Base-by-base conservation (phyloP, 2,329 filamentous ascomycete genomes). In the Cordyceps javanica region DNA sequence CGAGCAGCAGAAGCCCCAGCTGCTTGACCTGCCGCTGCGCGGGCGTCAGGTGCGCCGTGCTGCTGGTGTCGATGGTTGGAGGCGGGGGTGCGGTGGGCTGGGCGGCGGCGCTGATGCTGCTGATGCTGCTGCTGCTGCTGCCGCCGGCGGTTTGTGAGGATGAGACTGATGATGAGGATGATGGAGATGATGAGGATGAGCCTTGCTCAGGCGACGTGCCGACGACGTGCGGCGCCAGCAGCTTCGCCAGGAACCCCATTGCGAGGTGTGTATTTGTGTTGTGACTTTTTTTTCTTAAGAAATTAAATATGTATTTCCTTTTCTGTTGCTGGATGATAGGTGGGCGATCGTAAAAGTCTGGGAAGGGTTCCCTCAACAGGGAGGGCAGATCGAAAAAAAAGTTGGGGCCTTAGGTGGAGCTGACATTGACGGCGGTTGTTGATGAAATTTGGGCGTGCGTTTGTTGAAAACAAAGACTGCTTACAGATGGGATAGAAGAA, bases 1-100 rank as follows among this genome's bases (percentile, higher is more conserved):
- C 93, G 60, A 86, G 85, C 64, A 87, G 77, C 71, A 94, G 87
- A 59, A 96, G 73, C 25, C 84, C 79, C 14, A 90, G 72, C 70
- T 91, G 87, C 55, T 80, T 80, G 51, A 81, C 39, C 10, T 69
- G 41, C 77, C 81, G 66, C 83, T 81, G 51, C 72, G 68, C 16
- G 77, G 76, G 52, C 76, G 64, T 53, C 74, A 38, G 45, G 61
- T 63, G 54, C 34, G 54, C 54, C 21, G 54, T 56, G 44, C 34
- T n/a, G 44, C 60, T 46, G 67, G 60, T 56, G 67, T 49, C 50
- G 61, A 55, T 54, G 23, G 25, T 32, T 34, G 55, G 54, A 57
- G 55, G 49, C 55, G 53, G 42, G 62, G 60, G 34, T 52, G 60
- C 11, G 19, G 34, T 16, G 50, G 13, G 65, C 26, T 59, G 65